These are phyloP conservation scores for Trichoderma aggressivum DNA, from an alignment of 2,329 filamentous ascomycete species.

Conservation along the genomic window DNA sequence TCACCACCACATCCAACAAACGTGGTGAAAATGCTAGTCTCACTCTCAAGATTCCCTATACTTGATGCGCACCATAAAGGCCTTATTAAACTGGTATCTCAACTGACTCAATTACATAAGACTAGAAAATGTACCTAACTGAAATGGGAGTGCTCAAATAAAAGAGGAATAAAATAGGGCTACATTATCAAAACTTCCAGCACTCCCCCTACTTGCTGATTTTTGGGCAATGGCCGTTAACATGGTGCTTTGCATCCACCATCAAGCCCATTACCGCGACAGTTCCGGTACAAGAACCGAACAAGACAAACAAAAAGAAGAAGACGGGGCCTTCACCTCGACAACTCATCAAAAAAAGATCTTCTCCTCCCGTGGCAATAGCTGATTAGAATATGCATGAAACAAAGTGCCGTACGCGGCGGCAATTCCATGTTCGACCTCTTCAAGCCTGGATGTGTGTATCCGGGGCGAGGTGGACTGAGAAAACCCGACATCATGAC, in stretches of 20 bases:
- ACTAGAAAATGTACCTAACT: conserved; percentile 40
- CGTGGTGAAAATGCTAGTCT: neutral
- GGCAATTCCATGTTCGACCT: conserved; percentile 32
- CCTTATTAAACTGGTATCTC: conserved; percentile 36
- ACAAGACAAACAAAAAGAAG: neutral
- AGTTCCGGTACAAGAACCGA: conserved; percentile 27
- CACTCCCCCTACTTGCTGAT: conserved; percentile 21
- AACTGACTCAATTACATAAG: conserved; percentile 49
- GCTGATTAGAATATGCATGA: conserved; percentile 32
- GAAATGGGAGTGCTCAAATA: conserved; percentile 33
- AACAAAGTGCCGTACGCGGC: conserved; percentile 26
- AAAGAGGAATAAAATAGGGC: conserved; percentile 33
- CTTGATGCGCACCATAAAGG: neutral
- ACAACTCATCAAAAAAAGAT: conserved; percentile 13
- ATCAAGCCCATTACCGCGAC: conserved; percentile 27
- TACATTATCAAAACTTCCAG: conserved; percentile 36
- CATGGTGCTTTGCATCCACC: conserved; percentile 25
- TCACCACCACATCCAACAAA: neutral
- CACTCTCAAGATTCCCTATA: neutral
- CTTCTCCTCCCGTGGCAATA: conserved; percentile 13
- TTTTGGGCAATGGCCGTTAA: conserved; percentile 14
- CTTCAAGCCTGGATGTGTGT: conserved; percentile 36
- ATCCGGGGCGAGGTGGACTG: conserved; percentile 27
- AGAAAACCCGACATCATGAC: conserved; percentile 22
- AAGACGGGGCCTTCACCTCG: neutral